These are phyloP conservation scores for Mortierella sp. DNA, from an alignment of 371 early-diverging fungal species.

Conservation along the genomic window DNA sequence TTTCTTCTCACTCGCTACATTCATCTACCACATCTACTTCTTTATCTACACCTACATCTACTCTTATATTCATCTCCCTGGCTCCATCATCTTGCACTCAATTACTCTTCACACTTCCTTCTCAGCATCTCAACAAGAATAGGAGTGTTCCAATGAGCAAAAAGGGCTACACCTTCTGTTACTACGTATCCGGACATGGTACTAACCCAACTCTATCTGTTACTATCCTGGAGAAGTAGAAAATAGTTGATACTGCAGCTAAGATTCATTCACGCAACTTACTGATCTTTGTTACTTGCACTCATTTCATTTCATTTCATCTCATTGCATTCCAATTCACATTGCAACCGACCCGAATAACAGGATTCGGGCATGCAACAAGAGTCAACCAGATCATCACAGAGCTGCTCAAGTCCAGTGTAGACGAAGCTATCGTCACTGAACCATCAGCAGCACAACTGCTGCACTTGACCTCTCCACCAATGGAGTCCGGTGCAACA, in stretches of 20 bases:
- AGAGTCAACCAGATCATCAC: conserved; percentile 73
- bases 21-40: too few species aligned
- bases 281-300: background rate
- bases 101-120: background rate
- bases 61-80: background rate
- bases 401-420: conserved; percentile 66
- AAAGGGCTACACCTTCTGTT: conserved; percentile 67
- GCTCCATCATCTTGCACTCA: too few species aligned
- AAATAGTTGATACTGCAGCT: background rate
- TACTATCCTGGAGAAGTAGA: background rate
- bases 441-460: background rate
- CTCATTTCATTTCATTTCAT: background rate
- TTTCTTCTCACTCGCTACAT: background rate
- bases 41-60: too few species aligned
- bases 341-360: background rate
- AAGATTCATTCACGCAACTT: background rate
- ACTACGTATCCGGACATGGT: conserved; percentile 82
- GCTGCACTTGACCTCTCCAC: background rate
- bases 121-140: background rate
- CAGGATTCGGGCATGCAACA: conserved; percentile 83
- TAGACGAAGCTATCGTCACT: background rate
- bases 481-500: background rate
- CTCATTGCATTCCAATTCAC: background rate
- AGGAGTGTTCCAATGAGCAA: background rate
- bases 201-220: conserved; percentile 14